A percentile compares a stretch with the other conserved stretches of the same genome.
Conservation (phyloP, 2,329 filamentous ascomycete species). For the Cladophialophora chaetospira region DNA sequence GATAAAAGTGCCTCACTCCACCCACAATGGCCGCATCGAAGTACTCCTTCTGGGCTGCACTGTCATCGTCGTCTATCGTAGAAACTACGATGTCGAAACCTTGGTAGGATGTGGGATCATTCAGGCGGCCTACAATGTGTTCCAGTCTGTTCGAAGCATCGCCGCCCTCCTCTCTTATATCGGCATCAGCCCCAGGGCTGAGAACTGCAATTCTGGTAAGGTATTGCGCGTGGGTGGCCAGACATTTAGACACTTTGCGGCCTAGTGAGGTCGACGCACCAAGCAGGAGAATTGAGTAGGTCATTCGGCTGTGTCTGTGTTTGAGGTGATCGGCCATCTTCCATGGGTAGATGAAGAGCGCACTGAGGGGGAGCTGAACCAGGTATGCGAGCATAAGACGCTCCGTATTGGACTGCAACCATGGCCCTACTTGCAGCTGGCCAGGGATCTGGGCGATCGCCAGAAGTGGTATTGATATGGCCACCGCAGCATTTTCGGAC, state of each 20-base stretch:
- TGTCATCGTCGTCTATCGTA: constrained; percentile 2
- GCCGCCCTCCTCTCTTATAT: background rate
- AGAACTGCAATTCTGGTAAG: constrained; percentile 1
- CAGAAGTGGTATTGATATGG: background rate
- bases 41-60: background rate
- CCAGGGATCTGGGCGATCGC: background rate
- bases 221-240: background rate
- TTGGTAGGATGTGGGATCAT: constrained; percentile 4
- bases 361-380: background rate
- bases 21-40: constrained; percentile 10
- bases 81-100: constrained; percentile 12
- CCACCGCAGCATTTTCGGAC: background rate
- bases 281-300: constrained; percentile 9
- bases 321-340: background rate
- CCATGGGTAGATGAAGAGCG: background rate
- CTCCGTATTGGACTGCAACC: background rate
- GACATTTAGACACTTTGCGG: background rate
- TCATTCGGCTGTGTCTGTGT: background rate
- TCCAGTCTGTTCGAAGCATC: background rate
- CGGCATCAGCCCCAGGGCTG: background rate
- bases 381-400: background rate
- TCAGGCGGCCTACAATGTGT: background rate
- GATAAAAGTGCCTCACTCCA: constrained; percentile 12
- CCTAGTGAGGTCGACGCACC: background rate
- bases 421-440: background rate